These are phyloP conservation scores for Rhodotorula sp. DNA, from an alignment of 1,284 basidiomycete species.

Conservation along the genomic window DNA sequence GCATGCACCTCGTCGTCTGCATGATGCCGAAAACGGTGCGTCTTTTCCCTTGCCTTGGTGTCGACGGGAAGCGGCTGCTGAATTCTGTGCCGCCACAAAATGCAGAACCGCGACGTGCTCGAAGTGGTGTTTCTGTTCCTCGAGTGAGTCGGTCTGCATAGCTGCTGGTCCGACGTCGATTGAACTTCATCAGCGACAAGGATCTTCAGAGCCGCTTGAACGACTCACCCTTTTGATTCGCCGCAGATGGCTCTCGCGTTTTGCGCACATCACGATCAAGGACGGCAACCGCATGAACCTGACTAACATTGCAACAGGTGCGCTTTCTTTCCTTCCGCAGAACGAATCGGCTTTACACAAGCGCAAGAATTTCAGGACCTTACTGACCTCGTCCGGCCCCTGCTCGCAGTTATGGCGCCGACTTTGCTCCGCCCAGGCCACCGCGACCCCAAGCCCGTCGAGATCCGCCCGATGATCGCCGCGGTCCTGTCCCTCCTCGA, in stretches of 20 bases:
- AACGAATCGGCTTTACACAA: background rate
- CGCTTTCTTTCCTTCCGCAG: background rate
- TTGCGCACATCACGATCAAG: conserved; percentile 22
- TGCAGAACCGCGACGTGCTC: conserved; percentile 29
- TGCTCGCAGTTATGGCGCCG: conserved; percentile 30
- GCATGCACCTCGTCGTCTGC: conserved; percentile 37
- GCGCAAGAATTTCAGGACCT: no score
- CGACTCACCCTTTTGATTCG: no score
- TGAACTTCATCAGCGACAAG: background rate
- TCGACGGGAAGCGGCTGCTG: no score
- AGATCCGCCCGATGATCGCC: conserved; percentile 27
- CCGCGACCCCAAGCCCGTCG: conserved; percentile 18
- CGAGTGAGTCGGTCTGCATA: background rate
- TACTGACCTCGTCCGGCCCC: background rate
- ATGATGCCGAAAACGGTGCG: conserved; percentile 27
- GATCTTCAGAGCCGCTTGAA: background rate
- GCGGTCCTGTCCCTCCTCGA: conserved; percentile 30
- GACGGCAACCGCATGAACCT: conserved; percentile 26
- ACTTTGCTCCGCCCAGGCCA: conserved; percentile 19
- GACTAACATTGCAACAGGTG: conserved; percentile 21
- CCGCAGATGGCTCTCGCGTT: conserved; percentile 22
- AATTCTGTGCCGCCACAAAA: no score
- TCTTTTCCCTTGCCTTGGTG: background rate
- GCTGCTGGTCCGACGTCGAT: no score
- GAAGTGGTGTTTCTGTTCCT: conserved; percentile 36